Percentiles rank a stretch among this genome's conserved stretches.
Conservation (phyloP, 495 filamentous ascomycete species). For the Aspergillus avenaceus region DNA sequence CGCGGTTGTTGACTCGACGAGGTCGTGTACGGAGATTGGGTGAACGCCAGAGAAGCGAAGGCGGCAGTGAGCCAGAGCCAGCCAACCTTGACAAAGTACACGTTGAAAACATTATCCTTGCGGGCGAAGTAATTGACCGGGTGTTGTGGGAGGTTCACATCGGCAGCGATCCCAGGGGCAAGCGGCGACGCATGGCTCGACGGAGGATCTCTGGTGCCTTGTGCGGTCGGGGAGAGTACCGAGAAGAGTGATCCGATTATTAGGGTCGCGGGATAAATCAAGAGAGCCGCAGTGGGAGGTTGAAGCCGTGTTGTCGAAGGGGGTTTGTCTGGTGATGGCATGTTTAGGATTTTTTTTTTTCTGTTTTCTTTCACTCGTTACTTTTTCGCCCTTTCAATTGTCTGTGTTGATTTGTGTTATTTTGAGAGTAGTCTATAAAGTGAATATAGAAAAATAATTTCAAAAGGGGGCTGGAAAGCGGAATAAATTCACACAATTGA, state of each 20-base stretch:
- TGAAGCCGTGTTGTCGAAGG: slow-evolving; percentile 5
- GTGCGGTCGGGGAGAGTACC: slow-evolving; percentile 65
- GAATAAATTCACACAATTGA: no score
- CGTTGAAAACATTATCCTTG: slow-evolving; percentile 87
- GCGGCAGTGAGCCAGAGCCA: slow-evolving; percentile 85
- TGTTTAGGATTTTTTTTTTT: slow-evolving; percentile 7
- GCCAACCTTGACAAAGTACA: slow-evolving; percentile 87
- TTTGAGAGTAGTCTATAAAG: not conserved
- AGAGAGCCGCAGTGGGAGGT: slow-evolving; percentile 30
- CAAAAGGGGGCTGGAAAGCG: no score
- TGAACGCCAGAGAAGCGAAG: slow-evolving; percentile 57
- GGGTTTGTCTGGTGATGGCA: slow-evolving; percentile 12
- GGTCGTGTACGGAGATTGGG: slow-evolving; percentile 50
- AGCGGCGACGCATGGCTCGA: slow-evolving; percentile 59
- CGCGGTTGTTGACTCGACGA: slow-evolving; percentile 19
- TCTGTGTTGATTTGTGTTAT: not conserved
- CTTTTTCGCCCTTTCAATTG: not conserved
- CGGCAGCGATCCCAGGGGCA: slow-evolving; percentile 45
- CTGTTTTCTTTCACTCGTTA: not conserved
- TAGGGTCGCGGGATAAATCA: slow-evolving; percentile 75
- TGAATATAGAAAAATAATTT: no score
- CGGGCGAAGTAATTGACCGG: slow-evolving; percentile 81
- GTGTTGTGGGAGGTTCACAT: slow-evolving; percentile 24
- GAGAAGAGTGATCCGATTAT: slow-evolving; percentile 77
- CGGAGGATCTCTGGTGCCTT: slow-evolving; percentile 19